A percentile compares a stretch with the other conserved stretches of the same genome.
These are phyloP conservation scores for Venustampulla echinocandica DNA, from an alignment of 495 filamentous ascomycete genomes.

Conservation along the genomic window DNA sequence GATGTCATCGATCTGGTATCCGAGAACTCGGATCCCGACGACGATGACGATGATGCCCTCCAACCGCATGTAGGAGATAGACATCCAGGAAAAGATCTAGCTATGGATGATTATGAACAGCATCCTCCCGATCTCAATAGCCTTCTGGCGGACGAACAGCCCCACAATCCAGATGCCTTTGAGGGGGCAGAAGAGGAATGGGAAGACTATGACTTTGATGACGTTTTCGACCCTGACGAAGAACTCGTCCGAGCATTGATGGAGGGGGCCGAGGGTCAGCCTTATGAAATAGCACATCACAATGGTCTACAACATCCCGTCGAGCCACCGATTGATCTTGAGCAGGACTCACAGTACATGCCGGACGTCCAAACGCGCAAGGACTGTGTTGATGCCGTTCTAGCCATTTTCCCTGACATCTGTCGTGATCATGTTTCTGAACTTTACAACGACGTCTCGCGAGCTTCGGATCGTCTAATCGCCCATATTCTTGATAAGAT, in stretches of 20 bases:
- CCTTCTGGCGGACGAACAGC: background rate
- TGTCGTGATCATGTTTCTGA: conserved; percentile 33
- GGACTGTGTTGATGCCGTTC: conserved; percentile 29
- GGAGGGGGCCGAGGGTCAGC: background rate
- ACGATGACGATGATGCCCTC: no score
- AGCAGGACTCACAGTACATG: background rate
- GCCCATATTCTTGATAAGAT: conserved; percentile 35
- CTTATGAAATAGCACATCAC: background rate
- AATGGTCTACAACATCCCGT: background rate
- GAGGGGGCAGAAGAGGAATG: conserved; percentile 1
- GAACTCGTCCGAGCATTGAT: background rate
- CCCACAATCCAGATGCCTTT: background rate
- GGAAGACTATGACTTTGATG: conserved; percentile 4
- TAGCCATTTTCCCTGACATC: conserved; percentile 44
- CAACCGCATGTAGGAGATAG: no score
- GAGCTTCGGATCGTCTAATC: conserved; percentile 27
- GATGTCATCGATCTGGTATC: background rate
- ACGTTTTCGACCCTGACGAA: conserved; percentile 3
- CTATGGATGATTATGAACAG: no score
- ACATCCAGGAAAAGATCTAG: no score
- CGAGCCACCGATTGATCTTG: background rate
- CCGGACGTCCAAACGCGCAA: conserved; percentile 14
- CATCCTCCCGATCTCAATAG: background rate
- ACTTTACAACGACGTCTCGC: conserved; percentile 27
- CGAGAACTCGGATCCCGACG: background rate